Conservation (phyloP, 768 basidiomycete species). For the Psilocybe cyanescens region DNA sequence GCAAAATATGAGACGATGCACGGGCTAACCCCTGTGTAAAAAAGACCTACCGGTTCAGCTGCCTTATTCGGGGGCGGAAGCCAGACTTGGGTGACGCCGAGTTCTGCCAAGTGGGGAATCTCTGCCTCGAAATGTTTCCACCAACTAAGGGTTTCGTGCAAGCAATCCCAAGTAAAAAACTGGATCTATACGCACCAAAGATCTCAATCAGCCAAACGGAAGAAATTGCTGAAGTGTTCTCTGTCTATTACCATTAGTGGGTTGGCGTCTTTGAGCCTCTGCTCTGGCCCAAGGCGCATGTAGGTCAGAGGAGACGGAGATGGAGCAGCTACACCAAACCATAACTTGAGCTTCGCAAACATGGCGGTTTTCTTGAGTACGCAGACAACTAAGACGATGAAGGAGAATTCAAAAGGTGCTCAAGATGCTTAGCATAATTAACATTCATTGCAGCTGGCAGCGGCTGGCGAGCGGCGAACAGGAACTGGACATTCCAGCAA, state of each 20-base stretch:
- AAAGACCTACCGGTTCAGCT: slow-evolving; percentile 52
- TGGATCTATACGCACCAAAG: slow-evolving; percentile 54
- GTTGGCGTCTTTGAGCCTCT: slow-evolving; percentile 43
- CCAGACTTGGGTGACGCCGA: slow-evolving; percentile 85
- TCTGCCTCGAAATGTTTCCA: slow-evolving; percentile 77
- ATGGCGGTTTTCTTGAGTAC: slow-evolving; percentile 21
- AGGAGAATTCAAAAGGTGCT: background rate
- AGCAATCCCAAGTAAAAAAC: slow-evolving; percentile 84
- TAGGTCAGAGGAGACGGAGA: slow-evolving; percentile 43
- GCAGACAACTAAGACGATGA: background rate
- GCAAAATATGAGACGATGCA: slow-evolving; percentile 2
- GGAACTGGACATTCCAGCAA: background rate
- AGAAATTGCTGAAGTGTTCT: no score
- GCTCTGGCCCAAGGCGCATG: slow-evolving; percentile 66
- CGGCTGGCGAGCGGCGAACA: background rate
- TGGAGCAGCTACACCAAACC: slow-evolving; percentile 26
- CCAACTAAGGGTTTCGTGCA: slow-evolving; percentile 67
- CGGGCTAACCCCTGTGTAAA: background rate
- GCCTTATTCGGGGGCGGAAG: slow-evolving; percentile 86
- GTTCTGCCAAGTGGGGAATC: slow-evolving; percentile 59
- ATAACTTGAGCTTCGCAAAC: slow-evolving; percentile 33
- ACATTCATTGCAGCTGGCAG: background rate
- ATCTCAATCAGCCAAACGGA: background rate
- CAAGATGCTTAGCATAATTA: background rate
- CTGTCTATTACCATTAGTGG: slow-evolving; percentile 61